Evolutionary conservation across 352 stramenopile genomes (phyloP).

Genomic region (Phytopythium helicoides): DNA sequence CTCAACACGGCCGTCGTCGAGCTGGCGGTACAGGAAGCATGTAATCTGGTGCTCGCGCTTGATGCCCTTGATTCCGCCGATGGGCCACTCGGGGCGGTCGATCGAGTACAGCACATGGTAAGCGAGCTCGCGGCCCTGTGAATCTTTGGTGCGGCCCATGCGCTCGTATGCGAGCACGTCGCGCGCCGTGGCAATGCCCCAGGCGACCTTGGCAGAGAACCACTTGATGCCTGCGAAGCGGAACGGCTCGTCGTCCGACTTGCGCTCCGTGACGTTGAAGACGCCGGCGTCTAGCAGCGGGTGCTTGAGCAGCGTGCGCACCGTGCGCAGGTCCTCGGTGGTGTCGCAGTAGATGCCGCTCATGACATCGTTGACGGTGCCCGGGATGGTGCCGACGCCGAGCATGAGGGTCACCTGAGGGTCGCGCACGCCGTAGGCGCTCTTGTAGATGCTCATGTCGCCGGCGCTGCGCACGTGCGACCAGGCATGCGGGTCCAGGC

Average conservation of each 20-base stretch:
- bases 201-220: slow-evolving; percentile 35
- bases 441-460: slow-evolving; percentile 47
- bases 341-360: slow-evolving; percentile 47
- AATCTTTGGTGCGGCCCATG: slow-evolving; percentile 50
- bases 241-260: slow-evolving; percentile 30
- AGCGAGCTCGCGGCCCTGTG: slow-evolving; percentile 38
- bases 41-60: slow-evolving; percentile 46
- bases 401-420: slow-evolving; percentile 41
- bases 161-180: slow-evolving; percentile 47
- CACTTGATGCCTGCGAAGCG: slow-evolving; percentile 51
- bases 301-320: slow-evolving; percentile 41
- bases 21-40: slow-evolving; percentile 37
- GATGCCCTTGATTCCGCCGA: slow-evolving; percentile 39
- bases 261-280: slow-evolving; percentile 35
- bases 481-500: slow-evolving; percentile 40
- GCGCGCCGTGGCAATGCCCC: slow-evolving; percentile 35
- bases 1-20: slow-evolving; percentile 28
- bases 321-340: slow-evolving; percentile 36
- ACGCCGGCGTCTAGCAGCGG: slow-evolving; percentile 38
- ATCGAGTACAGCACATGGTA: slow-evolving; percentile 63
- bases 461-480: slow-evolving; percentile 34
- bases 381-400: slow-evolving; percentile 30
- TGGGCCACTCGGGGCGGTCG: slow-evolving; percentile 46
- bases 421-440: slow-evolving; percentile 34
- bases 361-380: slow-evolving; percentile 39